Evolutionary conservation across 306 rosid genomes (phyloP).

Genomic region (Lupinus albus): DNA sequence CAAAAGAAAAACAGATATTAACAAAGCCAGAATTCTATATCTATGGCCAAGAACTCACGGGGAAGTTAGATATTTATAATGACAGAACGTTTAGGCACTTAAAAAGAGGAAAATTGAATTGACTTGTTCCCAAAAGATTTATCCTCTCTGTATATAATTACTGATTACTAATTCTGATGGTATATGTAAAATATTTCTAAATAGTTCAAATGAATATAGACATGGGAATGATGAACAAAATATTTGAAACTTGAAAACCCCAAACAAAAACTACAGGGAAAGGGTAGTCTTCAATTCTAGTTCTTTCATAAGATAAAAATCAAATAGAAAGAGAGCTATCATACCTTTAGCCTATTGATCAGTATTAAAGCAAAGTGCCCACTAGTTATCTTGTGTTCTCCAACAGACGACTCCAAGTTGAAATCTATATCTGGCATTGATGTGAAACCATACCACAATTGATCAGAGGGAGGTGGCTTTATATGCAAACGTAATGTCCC

Average conservation of each 20-base stretch:
- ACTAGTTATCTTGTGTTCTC: constrained; percentile 77
- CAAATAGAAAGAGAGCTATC: constrained; percentile 27
- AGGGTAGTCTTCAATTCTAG: constrained; percentile 10
- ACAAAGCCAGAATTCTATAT: constrained; percentile 2
- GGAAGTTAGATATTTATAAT: constrained; percentile 8
- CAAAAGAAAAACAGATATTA: constrained; percentile 21
- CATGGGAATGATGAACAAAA: constrained; percentile 12
- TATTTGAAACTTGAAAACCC: constrained; percentile 22
- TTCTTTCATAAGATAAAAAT: constrained; percentile 21
- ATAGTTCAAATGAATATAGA: background rate
- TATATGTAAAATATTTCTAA: background rate
- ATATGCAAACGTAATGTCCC: constrained; percentile 88
- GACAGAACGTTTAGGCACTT: constrained; percentile 22
- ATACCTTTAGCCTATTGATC: constrained; percentile 81
- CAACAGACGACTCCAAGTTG: constrained; percentile 77
- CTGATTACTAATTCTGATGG: background rate
- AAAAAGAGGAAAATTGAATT: background rate
- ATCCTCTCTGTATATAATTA: background rate
- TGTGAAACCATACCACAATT: constrained; percentile 85
- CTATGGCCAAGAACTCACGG: background rate
- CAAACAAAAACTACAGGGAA: background rate
- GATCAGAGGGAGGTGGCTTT: constrained; percentile 99
- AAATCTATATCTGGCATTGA: constrained; percentile 89
- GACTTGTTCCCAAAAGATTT: background rate
- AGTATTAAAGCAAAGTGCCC: constrained; percentile 62